Conservation (phyloP, 176 grass and related monocot species). For the Oryza officinalis region DNA sequence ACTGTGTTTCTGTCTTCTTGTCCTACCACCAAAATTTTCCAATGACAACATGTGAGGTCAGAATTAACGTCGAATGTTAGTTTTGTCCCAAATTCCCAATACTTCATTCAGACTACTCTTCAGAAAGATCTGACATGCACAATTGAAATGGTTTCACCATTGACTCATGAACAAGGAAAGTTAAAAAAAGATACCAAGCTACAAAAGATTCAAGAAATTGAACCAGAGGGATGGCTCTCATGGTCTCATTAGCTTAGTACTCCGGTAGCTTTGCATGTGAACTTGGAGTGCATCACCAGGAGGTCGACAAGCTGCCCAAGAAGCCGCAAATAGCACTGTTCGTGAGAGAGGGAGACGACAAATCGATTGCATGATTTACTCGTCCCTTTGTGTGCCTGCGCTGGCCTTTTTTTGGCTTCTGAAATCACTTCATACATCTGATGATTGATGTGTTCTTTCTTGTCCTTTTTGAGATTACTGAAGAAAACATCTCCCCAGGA, state of each 20-base stretch:
- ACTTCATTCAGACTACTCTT: conserved; percentile 3
- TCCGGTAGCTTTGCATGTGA: conserved; percentile 8
- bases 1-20: not conserved
- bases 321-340: conserved; percentile 28
- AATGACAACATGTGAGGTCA: conserved; percentile 6
- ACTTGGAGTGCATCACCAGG: not conserved
- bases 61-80: not conserved
- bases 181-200: not conserved
- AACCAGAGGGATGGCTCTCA: conserved; percentile 11
- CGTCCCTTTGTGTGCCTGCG: conserved; percentile 9
- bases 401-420: not conserved
- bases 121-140: conserved; percentile 4
- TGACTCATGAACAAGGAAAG: conserved; percentile 40
- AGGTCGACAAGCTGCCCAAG: conserved; percentile 30
- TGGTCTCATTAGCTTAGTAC: not conserved
- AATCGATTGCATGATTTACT: conserved; percentile 1
- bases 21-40: not conserved
- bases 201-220: not conserved
- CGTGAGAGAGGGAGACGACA: not conserved
- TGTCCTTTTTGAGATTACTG: not conserved
- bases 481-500: not conserved
- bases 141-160: not conserved
- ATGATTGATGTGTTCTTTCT: not conserved
- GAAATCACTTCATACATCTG: not conserved
- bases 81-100: not conserved